phyloP scores from a whole-genome alignment of 208 protist species.

The Wallacemonas sp. region DNA sequence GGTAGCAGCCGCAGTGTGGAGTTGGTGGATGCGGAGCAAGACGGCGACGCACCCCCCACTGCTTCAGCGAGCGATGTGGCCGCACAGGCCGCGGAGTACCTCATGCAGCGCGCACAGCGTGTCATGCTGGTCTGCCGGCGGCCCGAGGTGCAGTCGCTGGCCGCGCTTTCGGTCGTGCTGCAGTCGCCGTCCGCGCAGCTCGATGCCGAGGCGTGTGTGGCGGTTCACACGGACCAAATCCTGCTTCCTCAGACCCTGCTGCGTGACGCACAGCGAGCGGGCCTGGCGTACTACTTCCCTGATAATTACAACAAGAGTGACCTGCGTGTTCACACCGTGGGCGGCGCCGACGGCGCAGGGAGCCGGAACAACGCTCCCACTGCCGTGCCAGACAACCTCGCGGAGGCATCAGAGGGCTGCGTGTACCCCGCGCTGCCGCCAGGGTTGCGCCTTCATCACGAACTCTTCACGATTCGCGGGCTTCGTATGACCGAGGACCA shows the following conservation, averaged over 20 bases:
- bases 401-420: not conserved
- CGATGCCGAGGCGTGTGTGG: conserved; percentile 77
- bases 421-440: conserved; percentile 51
- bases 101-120: conserved; percentile 11
- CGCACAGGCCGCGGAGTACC: not conserved
- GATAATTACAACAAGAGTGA: conserved; percentile 43
- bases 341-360: not conserved
- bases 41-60: not conserved
- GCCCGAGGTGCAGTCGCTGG: conserved; percentile 50
- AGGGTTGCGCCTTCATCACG: conserved; percentile 48
- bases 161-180: conserved; percentile 52
- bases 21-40: conserved; percentile 19
- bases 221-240: conserved; percentile 86
- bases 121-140: conserved; percentile 55
- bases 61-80: not conserved
- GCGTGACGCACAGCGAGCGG: conserved; percentile 41
- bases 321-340: not conserved
- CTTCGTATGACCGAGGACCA: conserved; percentile 50
- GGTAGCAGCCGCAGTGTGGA: conserved; percentile 75
- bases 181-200: conserved; percentile 51
- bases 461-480: conserved; percentile 67
- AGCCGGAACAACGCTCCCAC: not conserved
- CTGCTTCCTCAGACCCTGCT: conserved; percentile 46
- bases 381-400: not conserved
- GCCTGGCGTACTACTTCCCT: conserved; percentile 78